phyloP scores from a whole-genome alignment of 2,329 filamentous ascomycete genomes.

The Diaporthe capsici region DNA sequence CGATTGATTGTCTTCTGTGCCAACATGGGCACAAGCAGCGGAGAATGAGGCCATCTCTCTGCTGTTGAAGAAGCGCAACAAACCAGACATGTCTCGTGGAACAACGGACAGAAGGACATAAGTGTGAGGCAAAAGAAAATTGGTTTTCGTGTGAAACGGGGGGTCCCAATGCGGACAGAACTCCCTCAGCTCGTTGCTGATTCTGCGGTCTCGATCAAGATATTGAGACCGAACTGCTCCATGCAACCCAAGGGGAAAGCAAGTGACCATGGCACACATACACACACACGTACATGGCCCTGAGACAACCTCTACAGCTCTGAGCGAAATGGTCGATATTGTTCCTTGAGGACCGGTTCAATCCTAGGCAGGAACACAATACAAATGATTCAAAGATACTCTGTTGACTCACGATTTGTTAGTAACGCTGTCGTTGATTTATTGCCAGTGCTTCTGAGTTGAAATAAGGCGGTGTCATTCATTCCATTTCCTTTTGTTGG shows the following conservation, averaged over 20 bases:
- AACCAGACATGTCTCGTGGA: slow-evolving; percentile 21
- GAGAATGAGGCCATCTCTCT: not conserved
- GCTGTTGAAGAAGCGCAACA: not conserved
- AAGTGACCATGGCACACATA: not conserved
- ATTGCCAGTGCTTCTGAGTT: not conserved
- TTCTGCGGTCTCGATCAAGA: slow-evolving; percentile 25
- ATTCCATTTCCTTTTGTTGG: not conserved
- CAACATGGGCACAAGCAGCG: slow-evolving; percentile 7
- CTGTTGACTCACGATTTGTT: not conserved
- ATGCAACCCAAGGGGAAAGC: not conserved
- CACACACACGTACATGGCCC: slow-evolving; percentile 2
- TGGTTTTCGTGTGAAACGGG: slow-evolving; percentile 21
- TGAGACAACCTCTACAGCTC: slow-evolving; percentile 9
- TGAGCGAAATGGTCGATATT: not conserved
- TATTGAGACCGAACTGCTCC: slow-evolving; percentile 4
- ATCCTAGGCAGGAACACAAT: slow-evolving; percentile 40
- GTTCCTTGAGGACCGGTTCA: slow-evolving; percentile 17
- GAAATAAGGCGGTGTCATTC: not conserved
- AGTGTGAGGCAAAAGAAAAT: slow-evolving; percentile 22
- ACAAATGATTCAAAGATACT: slow-evolving; percentile 36
- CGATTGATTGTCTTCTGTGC: slow-evolving; percentile 5
- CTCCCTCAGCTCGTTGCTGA: slow-evolving; percentile 27
- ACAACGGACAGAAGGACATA: not conserved
- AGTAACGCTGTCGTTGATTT: not conserved
- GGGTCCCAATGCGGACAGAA: slow-evolving; percentile 15